Evolutionary conservation across 768 basidiomycete genomes (phyloP).

Genomic region (Lepiota subincarnata): DNA sequence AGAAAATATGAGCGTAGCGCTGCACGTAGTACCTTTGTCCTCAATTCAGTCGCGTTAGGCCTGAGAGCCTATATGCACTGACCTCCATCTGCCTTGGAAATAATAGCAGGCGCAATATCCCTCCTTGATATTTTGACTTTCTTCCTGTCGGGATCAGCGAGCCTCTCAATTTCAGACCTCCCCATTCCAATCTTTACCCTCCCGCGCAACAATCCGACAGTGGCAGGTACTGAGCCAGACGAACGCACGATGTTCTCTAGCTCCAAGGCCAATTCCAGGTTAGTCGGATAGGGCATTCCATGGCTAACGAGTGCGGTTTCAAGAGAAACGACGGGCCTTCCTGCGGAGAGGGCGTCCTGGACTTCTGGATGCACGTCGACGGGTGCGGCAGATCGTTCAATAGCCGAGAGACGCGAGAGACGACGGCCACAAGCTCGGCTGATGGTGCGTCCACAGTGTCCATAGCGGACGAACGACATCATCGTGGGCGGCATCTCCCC

Average conservation of each 20-base stretch:
- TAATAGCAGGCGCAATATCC: conserved; percentile 76
- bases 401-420: conserved; percentile 9
- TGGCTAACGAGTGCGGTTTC: conserved; percentile 93
- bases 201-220: conserved; percentile 81
- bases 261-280: conserved; percentile 63
- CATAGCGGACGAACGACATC: conserved; percentile 2
- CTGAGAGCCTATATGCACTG: conserved; percentile 18
- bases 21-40: conserved; percentile 58
- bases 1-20: conserved; percentile 70
- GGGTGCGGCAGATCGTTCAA: conserved; percentile 25
- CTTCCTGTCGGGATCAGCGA: conserved; percentile 51
- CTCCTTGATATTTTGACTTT: conserved; percentile 72
- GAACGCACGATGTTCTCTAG: conserved; percentile 73
- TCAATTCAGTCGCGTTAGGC: conserved; percentile 13
- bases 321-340: conserved; percentile 78
- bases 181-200: conserved; percentile 83
- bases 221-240: conserved; percentile 82
- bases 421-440: neutral
- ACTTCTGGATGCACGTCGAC: conserved; percentile 83
- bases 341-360: conserved; percentile 64
- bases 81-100: conserved; percentile 69
- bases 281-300: conserved; percentile 82
- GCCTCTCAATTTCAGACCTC: conserved; percentile 54
- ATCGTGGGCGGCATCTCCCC: neutral
- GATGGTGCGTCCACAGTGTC: conserved; percentile 4